Evolutionary conservation across 1,139 yeast species (phyloP), one percentile per base, ranked within the genome.

Genomic region (Taphrina communis): DNA sequence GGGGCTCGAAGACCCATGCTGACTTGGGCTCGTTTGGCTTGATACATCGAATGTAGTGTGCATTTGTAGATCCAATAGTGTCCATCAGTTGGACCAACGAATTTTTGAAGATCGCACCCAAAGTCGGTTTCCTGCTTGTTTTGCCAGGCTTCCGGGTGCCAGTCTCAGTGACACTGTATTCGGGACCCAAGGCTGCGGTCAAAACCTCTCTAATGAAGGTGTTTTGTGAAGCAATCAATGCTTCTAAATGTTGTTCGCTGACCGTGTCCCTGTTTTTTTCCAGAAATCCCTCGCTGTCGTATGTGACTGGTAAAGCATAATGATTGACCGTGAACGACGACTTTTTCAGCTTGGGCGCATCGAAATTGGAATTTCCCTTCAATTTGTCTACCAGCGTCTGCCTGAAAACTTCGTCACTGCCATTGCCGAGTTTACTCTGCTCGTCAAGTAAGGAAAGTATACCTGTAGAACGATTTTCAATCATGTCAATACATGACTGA

Each of bases 201-300:
- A 94, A 80, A 41, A 94, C 86, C 31, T 84, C 83, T 71, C 81
- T 80, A 75, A 93, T 80, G 74, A 93, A 85, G 44, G 80, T 83
- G 76, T 90, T 93, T 19, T 84, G 81, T 0, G 97, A 81, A 35
- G 83, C 84, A 74, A 85, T 86, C 81, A 94, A 84, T 12, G 91
- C 94, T 72, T 91, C 97, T 73, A 93, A 81, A 75, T 92, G 96
- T 44, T 97, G 97, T 75, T 94, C 98, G 48, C 97, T 95, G 70
- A 94, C 97, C 3, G 98, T 91, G 78, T 94, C 99, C 80, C 97
- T 87, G 77, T 94, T 94, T 83, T 94, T 94, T 79, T 94, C 99
- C 75, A 94, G 89, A 77, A 94, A 94, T 1, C 99, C 98, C 71
- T 91, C 97, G 67, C 89, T 85, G 76, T 93, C 97, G 78, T 94